Evolutionary conservation across 2,329 filamentous ascomycete genomes (phyloP), one percentile per base, ranked within the genome.

Genomic region (Colletotrichum godetiae): DNA sequence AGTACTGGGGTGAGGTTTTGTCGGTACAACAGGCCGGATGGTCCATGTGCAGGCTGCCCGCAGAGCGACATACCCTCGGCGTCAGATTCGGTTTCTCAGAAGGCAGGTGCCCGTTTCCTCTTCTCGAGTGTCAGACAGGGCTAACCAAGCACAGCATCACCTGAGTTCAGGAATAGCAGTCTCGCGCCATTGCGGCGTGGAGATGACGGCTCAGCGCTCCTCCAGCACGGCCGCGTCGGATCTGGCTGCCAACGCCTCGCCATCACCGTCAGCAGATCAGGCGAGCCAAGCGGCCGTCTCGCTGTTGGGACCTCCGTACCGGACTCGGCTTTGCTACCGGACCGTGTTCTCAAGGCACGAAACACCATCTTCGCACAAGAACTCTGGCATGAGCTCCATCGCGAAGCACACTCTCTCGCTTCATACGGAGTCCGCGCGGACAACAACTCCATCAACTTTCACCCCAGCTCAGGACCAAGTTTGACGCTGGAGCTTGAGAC

Each of bases 31-130:
- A 95, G 76, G 92, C 92, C 67, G 95, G 95, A 5, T 99, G 97
- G 96, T 92, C 93, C 24, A 86, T 98, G 22, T 96, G 93, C 76
- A 90, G 93, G 61, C 85, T 97, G 53, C 94, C 95, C 0, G 87
- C 91, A 7, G 92, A 96, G 76, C 87, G 88, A 62, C 91, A 94
- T 76, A 92, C 91, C 0, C 87, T 98, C 62, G 95, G 93, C 24
- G 96, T 98, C 46, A 92, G 94, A 75, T 98, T 96, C 82, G 97
- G 96, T 8, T 97, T 97, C 79, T 88, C 93, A 13, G 96, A 98
- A 85, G 89, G 89, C 89, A 82, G 67, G 77, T 19, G 19, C 62
- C 56, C 13, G 5, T 11, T 15, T n/a, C 6, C 22, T 8, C n/a
- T n/a, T 3, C 15, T 10, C 6, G 13, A 10, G 5, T 60, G 4